These are phyloP conservation scores for Lepidopterella palustris DNA, from an alignment of 495 filamentous ascomycete genomes.

Conservation along the genomic window DNA sequence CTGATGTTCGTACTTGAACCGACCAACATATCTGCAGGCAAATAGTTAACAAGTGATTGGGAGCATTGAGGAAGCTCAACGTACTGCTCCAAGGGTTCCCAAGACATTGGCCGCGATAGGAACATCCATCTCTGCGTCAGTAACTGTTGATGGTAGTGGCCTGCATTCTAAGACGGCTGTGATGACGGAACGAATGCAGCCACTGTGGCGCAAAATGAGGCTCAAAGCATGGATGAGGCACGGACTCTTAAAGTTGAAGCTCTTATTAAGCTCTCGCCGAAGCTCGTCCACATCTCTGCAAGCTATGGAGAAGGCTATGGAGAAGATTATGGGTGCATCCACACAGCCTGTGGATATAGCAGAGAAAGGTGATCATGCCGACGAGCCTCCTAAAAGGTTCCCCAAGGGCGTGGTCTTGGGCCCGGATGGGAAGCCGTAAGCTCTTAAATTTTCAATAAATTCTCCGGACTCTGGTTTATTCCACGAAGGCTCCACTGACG, in stretches of 20 bases:
- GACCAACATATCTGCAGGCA: conserved; percentile 45
- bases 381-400: conserved; percentile 37
- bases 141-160: background rate
- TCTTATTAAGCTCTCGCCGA: background rate
- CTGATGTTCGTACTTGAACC: conserved; percentile 38
- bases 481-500: background rate
- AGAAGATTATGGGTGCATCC: conserved; percentile 22
- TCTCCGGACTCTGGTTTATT: background rate
- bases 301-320: background rate
- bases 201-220: background rate
- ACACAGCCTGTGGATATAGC: conserved; percentile 27
- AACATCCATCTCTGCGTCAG: conserved; percentile 41
- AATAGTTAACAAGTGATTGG: conserved; percentile 12
- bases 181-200: background rate
- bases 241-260: background rate
- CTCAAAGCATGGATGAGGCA: background rate
- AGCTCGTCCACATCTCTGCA: background rate
- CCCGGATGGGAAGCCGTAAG: conserved; percentile 94
- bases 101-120: conserved; percentile 51
- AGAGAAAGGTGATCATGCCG: conserved; percentile 16
- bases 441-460: conserved; percentile 2
- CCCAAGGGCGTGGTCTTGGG: conserved; percentile 82
- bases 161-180: background rate
- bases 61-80: conserved; percentile 25
- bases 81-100: conserved; percentile 51